A percentile compares a stretch with the other conserved stretches of the same genome.
Evolutionary conservation across 1,284 basidiomycete species (phyloP).

Genomic region (Trametes hirsuta): DNA sequence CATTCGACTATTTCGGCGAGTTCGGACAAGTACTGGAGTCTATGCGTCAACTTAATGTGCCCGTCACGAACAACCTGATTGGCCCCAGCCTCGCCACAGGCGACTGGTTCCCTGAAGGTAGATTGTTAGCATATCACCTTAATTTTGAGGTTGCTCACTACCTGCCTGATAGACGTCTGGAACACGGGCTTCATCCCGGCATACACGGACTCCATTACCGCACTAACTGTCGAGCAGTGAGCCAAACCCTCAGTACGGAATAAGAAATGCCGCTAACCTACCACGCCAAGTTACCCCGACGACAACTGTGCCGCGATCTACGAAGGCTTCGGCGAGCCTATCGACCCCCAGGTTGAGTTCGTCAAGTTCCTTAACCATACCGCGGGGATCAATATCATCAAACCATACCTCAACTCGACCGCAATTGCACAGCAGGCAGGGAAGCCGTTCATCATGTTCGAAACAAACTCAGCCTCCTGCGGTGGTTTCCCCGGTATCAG

Average conservation of each 20-base stretch:
- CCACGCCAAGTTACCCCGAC: conserved; percentile 43
- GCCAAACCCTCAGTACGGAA: conserved; percentile 2
- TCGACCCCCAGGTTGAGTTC: conserved; percentile 56
- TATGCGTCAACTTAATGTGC: conserved; percentile 46
- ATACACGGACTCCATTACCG: conserved; percentile 49
- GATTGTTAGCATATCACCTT: background rate
- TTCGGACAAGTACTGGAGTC: conserved; percentile 40
- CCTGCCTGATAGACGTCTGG: conserved; percentile 43
- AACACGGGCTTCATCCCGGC: conserved; percentile 57
- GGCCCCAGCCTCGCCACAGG: conserved; percentile 60
- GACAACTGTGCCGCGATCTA: conserved; percentile 66
- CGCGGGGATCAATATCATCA: conserved; percentile 46
- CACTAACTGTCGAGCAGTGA: conserved; percentile 61
- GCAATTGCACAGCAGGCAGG: conserved; percentile 42
- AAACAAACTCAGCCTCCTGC: conserved; percentile 61
- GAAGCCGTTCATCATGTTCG: conserved; percentile 56
- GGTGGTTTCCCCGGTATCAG: conserved; percentile 58
- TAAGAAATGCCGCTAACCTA: background rate
- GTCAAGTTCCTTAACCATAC: conserved; percentile 60
- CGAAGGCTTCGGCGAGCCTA: conserved; percentile 24
- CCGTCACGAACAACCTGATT: conserved; percentile 53
- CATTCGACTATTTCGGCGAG: conserved; percentile 54
- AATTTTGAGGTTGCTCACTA: background rate
- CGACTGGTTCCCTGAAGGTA: conserved; percentile 51
- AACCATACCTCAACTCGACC: conserved; percentile 52